Percentiles rank a stretch among this genome's conserved stretches.
phyloP scores from a whole-genome alignment of 1,139 yeast genomes.

The Trichomonascaceae sp. region DNA sequence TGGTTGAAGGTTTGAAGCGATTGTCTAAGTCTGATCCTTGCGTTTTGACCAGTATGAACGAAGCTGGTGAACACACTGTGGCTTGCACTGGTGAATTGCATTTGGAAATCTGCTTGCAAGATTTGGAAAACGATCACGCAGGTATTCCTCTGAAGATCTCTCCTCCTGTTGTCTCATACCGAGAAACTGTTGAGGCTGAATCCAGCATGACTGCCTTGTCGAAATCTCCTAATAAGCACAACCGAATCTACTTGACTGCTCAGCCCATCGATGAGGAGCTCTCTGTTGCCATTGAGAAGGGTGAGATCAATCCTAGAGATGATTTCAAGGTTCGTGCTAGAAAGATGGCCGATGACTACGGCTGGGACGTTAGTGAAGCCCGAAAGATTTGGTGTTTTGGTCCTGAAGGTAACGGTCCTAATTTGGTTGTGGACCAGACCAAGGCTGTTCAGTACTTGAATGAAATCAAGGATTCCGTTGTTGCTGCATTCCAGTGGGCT shows the following conservation, averaged over 20 bases:
- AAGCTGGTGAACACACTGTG: conserved; percentile 99
- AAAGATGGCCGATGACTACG: conserved; percentile 97
- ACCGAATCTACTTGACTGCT: conserved; percentile 98
- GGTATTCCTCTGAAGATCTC: conserved; percentile 98
- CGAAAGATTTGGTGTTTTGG: conserved; percentile 99
- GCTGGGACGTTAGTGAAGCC: conserved; percentile 99
- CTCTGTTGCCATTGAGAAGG: conserved; percentile 84
- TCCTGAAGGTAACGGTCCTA: conserved; percentile 99
- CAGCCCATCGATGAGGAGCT: conserved; percentile 94
- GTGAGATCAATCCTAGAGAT: conserved; percentile 91
- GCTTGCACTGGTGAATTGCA: conserved; percentile 99
- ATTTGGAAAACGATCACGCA: conserved; percentile 98
- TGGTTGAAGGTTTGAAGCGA: conserved; percentile 99
- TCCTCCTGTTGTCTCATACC: conserved; percentile 97
- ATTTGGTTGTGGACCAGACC: conserved; percentile 98
- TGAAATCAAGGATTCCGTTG: conserved; percentile 99
- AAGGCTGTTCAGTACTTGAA: conserved; percentile 99
- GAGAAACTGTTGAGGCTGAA: conserved; percentile 95
- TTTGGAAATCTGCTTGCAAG: conserved; percentile 94
- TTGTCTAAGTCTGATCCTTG: conserved; percentile 99
- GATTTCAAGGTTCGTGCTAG: conserved; percentile 99
- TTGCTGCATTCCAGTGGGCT: conserved; percentile 99
- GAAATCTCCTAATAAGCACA: conserved; percentile 99
- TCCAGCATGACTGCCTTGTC: conserved; percentile 95
- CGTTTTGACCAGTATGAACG: conserved; percentile 80